Base-by-base conservation (phyloP, 352 stramenopile genomes). In the Phytophthora cryptogea region DNA sequence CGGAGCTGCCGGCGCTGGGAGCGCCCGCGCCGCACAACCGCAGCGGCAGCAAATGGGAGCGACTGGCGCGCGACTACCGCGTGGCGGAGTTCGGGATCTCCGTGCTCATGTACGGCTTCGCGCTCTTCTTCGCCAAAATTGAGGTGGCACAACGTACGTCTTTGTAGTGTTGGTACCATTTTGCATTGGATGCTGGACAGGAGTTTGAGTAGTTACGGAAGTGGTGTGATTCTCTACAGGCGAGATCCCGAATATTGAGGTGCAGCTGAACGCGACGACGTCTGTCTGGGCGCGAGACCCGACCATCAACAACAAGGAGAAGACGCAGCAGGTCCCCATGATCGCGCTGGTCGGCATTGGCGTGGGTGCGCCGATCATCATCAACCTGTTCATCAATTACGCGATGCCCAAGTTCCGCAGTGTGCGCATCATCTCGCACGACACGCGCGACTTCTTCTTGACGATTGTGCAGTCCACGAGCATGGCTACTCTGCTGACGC, bases 391-490 rank as follows among this genome's bases (percentile, higher is more conserved):
- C 17, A 65, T 93, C 32, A 89, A 88, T 66, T 90, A 77, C 52
- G 68, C 70, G 46, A 54, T 89, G 30, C 81, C 78, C 9, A 75
- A 76, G 43, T 86, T 83, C 52, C 80, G 76, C 36, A 49, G 58
- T 31, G 62, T 86, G 27, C 82, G 74, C 31, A 62, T 83, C 27
- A 90, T 92, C 55, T 63, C 67, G n/a, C 73, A 92, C 69, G 83
- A 94, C 63, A 88, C 83, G 45, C 81, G 85, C 8, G 85, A 94
- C 60, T 91, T 94, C 33, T 54, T 92, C 35, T 52, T 94, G 57
- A 89, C 71, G 35, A 63, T 94, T 5, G 56, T 87, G 35, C 73
- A 83, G 56, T 88, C 83, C 7, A 77, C 69, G 8, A 74, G 77
- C 8, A 74, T 94, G 59, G 68, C 72, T 20, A 72, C 74, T 33